A percentile compares a stretch with the other conserved stretches of the same genome.
These are phyloP conservation scores for Rosa multiflora DNA, from an alignment of 306 rosid genomes.

Conservation along the genomic window DNA sequence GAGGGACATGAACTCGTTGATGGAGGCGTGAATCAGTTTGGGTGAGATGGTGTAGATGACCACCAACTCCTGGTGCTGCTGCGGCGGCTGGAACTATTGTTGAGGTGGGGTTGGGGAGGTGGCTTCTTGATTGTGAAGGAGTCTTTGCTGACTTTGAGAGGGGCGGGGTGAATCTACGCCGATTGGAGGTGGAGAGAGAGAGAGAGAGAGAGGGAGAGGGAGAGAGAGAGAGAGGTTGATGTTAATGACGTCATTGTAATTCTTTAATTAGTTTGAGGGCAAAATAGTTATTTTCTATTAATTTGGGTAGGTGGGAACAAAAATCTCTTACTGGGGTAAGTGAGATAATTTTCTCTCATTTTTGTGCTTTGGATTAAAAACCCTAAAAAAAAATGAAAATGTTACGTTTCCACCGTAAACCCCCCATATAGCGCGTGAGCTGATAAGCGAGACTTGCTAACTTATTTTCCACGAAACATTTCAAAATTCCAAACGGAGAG, in stretches of 20 bases:
- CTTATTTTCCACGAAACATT: not conserved
- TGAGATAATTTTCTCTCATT: no score
- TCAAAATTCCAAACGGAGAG: not conserved
- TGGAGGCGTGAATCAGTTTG: slow-evolving; percentile 60
- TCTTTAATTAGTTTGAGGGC: no score
- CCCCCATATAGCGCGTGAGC: not conserved
- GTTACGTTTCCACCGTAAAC: not conserved
- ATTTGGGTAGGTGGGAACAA: no score
- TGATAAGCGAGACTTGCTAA: not conserved
- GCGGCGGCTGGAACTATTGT: not conserved
- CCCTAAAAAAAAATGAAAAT: not conserved
- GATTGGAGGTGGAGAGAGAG: no score
- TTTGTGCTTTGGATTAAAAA: no score
- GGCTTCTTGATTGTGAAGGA: slow-evolving; percentile 79
- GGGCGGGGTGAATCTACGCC: slow-evolving; percentile 50
- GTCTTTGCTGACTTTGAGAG: slow-evolving; percentile 65
- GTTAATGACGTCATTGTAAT: no score
- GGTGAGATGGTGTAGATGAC: slow-evolving; percentile 92
- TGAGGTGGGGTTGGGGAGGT: slow-evolving; percentile 49
- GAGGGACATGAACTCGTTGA: slow-evolving; percentile 69
- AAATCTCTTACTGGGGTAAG: no score
- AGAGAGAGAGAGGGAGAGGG: no score
- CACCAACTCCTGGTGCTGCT: slow-evolving; percentile 46
- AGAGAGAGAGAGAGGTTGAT: no score
- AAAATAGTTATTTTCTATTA: no score